Percentiles rank a stretch among this genome's conserved stretches.
phyloP scores from a whole-genome alignment of 176 grass and related monocot genomes.

The Cocos nucifera region DNA sequence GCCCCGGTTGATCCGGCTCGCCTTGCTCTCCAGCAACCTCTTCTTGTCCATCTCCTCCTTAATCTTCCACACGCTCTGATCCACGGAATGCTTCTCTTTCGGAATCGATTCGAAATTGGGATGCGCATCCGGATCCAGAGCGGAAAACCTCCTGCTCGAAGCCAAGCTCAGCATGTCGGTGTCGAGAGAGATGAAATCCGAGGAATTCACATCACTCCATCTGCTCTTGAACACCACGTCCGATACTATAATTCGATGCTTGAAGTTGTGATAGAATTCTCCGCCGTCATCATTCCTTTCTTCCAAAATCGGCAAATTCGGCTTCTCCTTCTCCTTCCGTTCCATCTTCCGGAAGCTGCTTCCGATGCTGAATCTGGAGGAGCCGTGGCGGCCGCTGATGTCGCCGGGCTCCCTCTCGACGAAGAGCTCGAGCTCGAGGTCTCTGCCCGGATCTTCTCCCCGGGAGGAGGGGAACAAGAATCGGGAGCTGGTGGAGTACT shows the following conservation, averaged over 20 bases:
- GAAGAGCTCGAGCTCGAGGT: conserved; percentile 8
- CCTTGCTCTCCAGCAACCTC: conserved; percentile 29
- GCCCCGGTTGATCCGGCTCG: background rate
- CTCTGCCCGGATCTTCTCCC: background rate
- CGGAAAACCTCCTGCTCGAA: conserved; percentile 34
- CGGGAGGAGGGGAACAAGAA: conserved; percentile 27
- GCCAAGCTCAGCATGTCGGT: conserved; percentile 45
- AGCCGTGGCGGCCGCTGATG: conserved; percentile 31
- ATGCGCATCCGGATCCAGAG: background rate
- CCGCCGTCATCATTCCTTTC: background rate
- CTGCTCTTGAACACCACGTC: conserved; percentile 70
- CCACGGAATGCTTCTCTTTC: background rate
- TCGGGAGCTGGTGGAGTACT: conserved; percentile 41
- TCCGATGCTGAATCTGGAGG: conserved; percentile 34
- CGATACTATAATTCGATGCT: conserved; percentile 69
- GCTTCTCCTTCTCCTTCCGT: background rate
- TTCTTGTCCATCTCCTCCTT: conserved; percentile 44
- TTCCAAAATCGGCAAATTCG: background rate
- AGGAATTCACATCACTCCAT: conserved; percentile 91
- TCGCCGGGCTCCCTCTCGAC: background rate
- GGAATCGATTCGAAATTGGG: too few relatives aligned
- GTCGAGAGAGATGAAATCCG: conserved; percentile 58
- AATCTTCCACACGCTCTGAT: background rate
- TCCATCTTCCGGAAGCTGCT: conserved; percentile 2
- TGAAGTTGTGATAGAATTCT: conserved; percentile 43